Evolutionary conservation across 495 filamentous ascomycete species (phyloP), one percentile per base, ranked within the genome.

Genomic region (Hypoxylon fuscum): DNA sequence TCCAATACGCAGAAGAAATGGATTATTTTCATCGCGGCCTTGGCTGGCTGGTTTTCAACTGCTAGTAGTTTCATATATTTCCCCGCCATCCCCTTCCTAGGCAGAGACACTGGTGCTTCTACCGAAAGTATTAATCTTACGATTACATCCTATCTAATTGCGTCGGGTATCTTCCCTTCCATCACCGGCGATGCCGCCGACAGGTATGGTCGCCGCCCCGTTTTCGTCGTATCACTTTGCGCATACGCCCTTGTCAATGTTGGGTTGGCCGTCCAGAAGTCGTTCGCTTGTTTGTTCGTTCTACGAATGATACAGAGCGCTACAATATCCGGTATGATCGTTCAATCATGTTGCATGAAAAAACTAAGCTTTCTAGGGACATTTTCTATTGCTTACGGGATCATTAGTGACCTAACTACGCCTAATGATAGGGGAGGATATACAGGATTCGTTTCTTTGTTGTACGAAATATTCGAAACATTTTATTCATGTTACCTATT

Each of bases 41-140:
- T 67, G 15, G 68, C 61, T 0, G 70, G 59, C 23, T 66, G 66
- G 68, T 76, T 78, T 58, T 72, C 68, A 3, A 74, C 68, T 0
- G 48, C 76, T 3, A 76, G 67, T 59, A 78, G 77, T 56, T 77
- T 77, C n/a, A 71, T 78, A 3, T 76, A 77, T 62, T 79, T 78
- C 44, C 78, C 78, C 0, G 72, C 68, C 32, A 73, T 79, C 46
- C 68, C 72, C 10, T 66, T 68, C 18, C 25, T 72, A 1, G 69
- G 73, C 35, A 55, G 63, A 34, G 56, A 66, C 21, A 48, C 75
- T 2, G 29, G 32, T 25, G 71, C 73, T 7, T 57, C 72, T 1
- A 48, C 74, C 25, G 65, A 68, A 17, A 52, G 64, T 20, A 71
- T 77, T 35, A 78, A 77, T 49, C 58, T 77, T 29, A 77, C 74